Conservation (phyloP, 2,329 filamentous ascomycete species). For the Hysterium pulicare region DNA sequence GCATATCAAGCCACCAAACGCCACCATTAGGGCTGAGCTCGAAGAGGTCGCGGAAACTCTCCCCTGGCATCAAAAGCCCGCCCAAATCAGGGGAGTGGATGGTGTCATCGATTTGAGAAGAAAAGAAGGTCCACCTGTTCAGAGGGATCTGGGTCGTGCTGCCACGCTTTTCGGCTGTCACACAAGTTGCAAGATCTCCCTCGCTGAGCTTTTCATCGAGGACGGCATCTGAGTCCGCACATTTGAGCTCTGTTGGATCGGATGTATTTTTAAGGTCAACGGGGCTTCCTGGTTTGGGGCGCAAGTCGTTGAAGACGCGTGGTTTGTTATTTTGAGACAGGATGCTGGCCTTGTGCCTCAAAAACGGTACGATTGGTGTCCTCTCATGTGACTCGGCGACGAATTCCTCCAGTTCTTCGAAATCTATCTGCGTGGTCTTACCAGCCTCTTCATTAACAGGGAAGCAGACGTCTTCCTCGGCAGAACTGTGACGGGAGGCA, state of each 20-base stretch:
- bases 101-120: conserved; percentile 87
- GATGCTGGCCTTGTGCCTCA: conserved; percentile 36
- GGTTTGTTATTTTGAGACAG: conserved; percentile 43
- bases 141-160: conserved; percentile 47
- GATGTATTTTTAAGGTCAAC: conserved; percentile 32
- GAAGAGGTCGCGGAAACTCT: conserved; percentile 86
- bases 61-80: conserved; percentile 82
- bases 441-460: conserved; percentile 69
- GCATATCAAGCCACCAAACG: conserved; percentile 98
- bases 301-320: conserved; percentile 62
- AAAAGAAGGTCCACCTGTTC: conserved; percentile 95
- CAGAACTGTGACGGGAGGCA: conserved; percentile 64
- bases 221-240: conserved; percentile 20
- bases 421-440: conserved; percentile 80
- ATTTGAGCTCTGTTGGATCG: conserved; percentile 23
- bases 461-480: conserved; percentile 86
- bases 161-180: conserved; percentile 25
- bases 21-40: conserved; percentile 67
- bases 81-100: conserved; percentile 88
- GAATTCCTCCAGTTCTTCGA: conserved; percentile 90
- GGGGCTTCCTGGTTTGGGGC: conserved; percentile 41
- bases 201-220: conserved; percentile 45
- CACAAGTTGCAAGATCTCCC: conserved; percentile 33
- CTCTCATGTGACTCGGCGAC: conserved; percentile 59
- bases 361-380: conserved; percentile 44